phyloP scores from a whole-genome alignment of 805 yeast species.

The Barnettozyma siamensis region DNA sequence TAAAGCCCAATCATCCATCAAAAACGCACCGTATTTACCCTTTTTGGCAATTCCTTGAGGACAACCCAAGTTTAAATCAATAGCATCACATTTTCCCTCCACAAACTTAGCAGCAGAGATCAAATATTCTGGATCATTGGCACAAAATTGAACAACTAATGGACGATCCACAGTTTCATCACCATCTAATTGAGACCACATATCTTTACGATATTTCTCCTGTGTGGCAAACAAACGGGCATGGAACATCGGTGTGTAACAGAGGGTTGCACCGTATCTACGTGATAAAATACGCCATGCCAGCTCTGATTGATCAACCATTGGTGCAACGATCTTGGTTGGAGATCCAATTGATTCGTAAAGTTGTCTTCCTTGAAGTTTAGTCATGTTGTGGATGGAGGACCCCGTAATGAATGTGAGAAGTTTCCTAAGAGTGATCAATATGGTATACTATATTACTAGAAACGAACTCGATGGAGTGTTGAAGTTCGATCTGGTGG shows the following conservation, averaged over 20 bases:
- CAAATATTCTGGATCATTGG: slow-evolving; percentile 85
- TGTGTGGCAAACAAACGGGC: slow-evolving; percentile 84
- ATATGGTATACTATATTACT: too few relatives aligned
- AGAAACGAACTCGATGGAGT: too few relatives aligned
- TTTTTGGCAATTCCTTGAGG: slow-evolving; percentile 96
- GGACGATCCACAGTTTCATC: slow-evolving; percentile 68
- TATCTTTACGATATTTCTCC: slow-evolving; percentile 70
- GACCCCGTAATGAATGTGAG: too few relatives aligned
- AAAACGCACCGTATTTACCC: slow-evolving; percentile 92
- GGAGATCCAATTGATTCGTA: slow-evolving; percentile 71
- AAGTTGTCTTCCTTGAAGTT: slow-evolving; percentile 56
- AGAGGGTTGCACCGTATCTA: slow-evolving; percentile 84
- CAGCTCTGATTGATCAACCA: slow-evolving; percentile 96
- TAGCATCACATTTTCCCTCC: slow-evolving; percentile 86
- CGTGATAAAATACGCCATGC: slow-evolving; percentile 92
- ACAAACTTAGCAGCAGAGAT: slow-evolving; percentile 77
- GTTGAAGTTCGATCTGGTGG: too few relatives aligned
- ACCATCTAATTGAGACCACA: slow-evolving; percentile 75
- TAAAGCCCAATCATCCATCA: slow-evolving; percentile 96
- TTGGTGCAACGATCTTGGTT: slow-evolving; percentile 87
- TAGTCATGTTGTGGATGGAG: too few relatives aligned
- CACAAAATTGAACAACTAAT: slow-evolving; percentile 90
- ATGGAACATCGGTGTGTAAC: slow-evolving; percentile 97
- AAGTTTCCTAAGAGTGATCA: too few relatives aligned
- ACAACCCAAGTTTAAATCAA: slow-evolving; percentile 92